These are phyloP conservation scores for Amanita subjunquillea DNA, from an alignment of 768 basidiomycete species.

Conservation along the genomic window DNA sequence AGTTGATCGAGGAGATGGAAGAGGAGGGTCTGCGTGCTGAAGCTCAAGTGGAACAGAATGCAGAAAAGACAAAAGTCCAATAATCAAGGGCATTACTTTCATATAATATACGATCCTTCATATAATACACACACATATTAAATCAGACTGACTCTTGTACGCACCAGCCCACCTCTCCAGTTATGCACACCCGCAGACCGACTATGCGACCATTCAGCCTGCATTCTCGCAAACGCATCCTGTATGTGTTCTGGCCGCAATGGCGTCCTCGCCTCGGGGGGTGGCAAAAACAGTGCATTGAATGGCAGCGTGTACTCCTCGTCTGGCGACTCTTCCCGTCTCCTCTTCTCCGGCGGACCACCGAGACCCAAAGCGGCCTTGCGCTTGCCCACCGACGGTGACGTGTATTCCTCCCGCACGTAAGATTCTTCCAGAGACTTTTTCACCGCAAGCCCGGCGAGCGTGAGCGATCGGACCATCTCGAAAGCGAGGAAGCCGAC, in stretches of 20 bases:
- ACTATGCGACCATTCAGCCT: conserved; percentile 71
- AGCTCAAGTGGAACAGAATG: conserved; percentile 31
- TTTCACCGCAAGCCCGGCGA: conserved; percentile 81
- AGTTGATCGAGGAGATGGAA: conserved; percentile 61
- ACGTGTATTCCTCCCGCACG: conserved; percentile 53
- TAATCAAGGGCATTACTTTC: background rate
- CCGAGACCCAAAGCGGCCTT: conserved; percentile 36
- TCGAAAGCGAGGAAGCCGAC: conserved; percentile 97
- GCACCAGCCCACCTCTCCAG: conserved; percentile 77
- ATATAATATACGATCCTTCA: no score
- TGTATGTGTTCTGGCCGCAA: conserved; percentile 81
- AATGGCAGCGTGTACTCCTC: conserved; percentile 58
- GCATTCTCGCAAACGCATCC: conserved; percentile 87
- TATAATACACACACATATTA: conserved; percentile 22
- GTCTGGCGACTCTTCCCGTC: conserved; percentile 53
- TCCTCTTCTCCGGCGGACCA: conserved; percentile 39
- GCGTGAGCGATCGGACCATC: conserved; percentile 88
- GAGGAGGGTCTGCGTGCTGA: conserved; percentile 65
- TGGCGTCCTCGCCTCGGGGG: conserved; percentile 71
- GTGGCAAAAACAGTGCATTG: conserved; percentile 71
- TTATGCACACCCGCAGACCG: conserved; percentile 84
- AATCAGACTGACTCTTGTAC: conserved; percentile 74
- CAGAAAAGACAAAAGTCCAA: conserved; percentile 7
- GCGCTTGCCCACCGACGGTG: conserved; percentile 61
- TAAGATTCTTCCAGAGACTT: conserved; percentile 66